Evolutionary conservation across 345 rosid species (phyloP).

Genomic region (Pelargonium nanum): DNA sequence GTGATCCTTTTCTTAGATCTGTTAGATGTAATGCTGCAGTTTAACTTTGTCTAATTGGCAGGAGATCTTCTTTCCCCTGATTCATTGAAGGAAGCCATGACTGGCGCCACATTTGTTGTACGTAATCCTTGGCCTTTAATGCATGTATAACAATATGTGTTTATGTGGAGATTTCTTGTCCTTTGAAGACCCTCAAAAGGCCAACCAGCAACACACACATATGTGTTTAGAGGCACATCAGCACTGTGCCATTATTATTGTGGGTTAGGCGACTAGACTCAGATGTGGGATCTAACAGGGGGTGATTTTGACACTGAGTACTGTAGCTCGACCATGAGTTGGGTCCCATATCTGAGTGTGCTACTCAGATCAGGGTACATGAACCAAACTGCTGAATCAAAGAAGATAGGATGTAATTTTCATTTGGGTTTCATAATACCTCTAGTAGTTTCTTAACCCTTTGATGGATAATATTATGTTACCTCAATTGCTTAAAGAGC

Average conservation of each 20-base stretch:
- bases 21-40: conserved; percentile 3
- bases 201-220: not conserved
- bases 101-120: conserved; percentile 85
- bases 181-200: not conserved
- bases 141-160: not conserved
- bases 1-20: not conserved
- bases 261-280: not conserved
- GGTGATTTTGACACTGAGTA: not conserved
- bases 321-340: not conserved
- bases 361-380: no score
- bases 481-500: not conserved
- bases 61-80: conserved; percentile 82
- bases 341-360: no score
- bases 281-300: not conserved
- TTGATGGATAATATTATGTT: not conserved
- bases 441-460: not conserved
- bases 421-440: no score
- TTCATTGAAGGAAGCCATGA: conserved; percentile 69
- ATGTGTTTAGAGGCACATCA: not conserved
- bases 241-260: not conserved
- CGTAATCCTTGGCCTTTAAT: conserved; percentile 9
- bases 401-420: no score
- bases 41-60: conserved; percentile 15
- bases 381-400: no score
- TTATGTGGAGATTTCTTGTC: no score